Evolutionary conservation across 352 stramenopile species (phyloP).

Genomic region (Pythium insidiosum): DNA sequence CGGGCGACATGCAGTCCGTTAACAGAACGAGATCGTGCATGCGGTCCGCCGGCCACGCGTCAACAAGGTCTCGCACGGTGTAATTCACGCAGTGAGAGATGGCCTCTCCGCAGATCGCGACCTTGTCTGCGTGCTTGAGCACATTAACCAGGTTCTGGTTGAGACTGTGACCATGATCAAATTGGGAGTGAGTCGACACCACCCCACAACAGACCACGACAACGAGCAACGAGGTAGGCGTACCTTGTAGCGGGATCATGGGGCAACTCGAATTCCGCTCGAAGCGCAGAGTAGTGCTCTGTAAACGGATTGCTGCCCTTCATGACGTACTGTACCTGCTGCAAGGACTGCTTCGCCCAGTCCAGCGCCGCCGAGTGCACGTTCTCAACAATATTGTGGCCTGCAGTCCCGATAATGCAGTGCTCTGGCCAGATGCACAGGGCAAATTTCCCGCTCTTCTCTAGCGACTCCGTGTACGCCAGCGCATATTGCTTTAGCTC

Average conservation of each 20-base stretch:
- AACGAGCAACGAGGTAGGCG: too few species aligned
- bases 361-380: slow-evolving; percentile 80
- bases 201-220: too few species aligned
- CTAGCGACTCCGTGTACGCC: slow-evolving; percentile 87
- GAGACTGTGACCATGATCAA: slow-evolving; percentile 71
- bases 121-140: slow-evolving; percentile 76
- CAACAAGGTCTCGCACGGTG: slow-evolving; percentile 89
- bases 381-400: slow-evolving; percentile 83
- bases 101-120: slow-evolving; percentile 92
- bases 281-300: slow-evolving; percentile 94
- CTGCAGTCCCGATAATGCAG: slow-evolving; percentile 90
- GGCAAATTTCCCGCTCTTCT: slow-evolving; percentile 84
- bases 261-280: slow-evolving; percentile 88
- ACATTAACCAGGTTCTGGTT: slow-evolving; percentile 82
- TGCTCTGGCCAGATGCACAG: slow-evolving; percentile 97
- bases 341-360: slow-evolving; percentile 67
- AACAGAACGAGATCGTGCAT: slow-evolving; percentile 63
- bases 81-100: slow-evolving; percentile 97
- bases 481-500: slow-evolving; percentile 78
- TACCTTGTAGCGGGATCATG: slow-evolving; percentile 72
- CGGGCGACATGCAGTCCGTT: slow-evolving; percentile 64
- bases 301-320: slow-evolving; percentile 95
- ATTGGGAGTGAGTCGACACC: too few species aligned
- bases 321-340: slow-evolving; percentile 75
- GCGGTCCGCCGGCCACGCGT: slow-evolving; percentile 73